These are phyloP conservation scores for Handroanthus guayacan DNA, from an alignment of 257 asterid species.

Conservation along the genomic window DNA sequence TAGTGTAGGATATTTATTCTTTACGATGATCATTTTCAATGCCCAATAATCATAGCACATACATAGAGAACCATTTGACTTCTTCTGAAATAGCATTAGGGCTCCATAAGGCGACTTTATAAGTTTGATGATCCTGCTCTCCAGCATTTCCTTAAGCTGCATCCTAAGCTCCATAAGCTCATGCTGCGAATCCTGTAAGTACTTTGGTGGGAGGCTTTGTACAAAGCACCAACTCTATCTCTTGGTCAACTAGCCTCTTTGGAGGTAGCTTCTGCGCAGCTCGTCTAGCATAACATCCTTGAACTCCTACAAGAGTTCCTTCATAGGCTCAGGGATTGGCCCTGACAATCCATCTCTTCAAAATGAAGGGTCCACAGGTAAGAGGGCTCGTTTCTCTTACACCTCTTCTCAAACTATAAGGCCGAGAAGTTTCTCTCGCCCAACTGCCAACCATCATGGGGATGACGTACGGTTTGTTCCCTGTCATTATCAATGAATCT, in stretches of 20 bases:
- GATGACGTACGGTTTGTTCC: not conserved
- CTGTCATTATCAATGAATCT: not conserved
- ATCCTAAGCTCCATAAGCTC: no score
- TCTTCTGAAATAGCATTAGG: not conserved
- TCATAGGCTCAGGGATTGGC: not conserved
- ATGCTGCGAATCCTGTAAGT: no score
- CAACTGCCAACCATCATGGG: not conserved
- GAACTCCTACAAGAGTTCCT: not conserved
- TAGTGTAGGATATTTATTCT: not conserved
- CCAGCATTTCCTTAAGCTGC: no score
- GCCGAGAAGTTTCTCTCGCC: not conserved
- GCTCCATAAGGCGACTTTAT: not conserved
- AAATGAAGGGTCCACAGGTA: not conserved
- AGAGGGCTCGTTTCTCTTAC: not conserved
- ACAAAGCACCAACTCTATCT: not conserved
- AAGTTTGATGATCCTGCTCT: not conserved
- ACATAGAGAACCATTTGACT: not conserved
- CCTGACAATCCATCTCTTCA: not conserved
- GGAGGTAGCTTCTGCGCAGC: not conserved
- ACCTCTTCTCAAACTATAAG: not conserved
- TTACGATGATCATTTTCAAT: not conserved
- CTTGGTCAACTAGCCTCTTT: not conserved
- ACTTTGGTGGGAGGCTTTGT: not conserved
- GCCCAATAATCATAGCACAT: conserved; percentile 2
- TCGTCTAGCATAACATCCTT: not conserved